Evolutionary conservation across 75 land plant species (phyloP), one percentile per base, ranked within the genome.

Genomic region (Cryptomeria japonica): DNA sequence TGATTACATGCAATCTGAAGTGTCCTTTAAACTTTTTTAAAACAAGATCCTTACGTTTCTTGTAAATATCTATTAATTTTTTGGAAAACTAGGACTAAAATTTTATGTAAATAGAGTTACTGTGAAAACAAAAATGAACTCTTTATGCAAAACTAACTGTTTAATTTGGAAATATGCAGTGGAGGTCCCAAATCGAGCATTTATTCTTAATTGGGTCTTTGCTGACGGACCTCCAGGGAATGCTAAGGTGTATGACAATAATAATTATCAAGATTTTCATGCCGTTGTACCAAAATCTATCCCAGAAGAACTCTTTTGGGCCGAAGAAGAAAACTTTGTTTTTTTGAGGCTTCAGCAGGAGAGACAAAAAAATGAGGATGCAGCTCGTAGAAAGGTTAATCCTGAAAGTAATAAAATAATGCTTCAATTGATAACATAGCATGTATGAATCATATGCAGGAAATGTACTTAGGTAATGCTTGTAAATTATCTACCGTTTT

Each of bases 161-260:
- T 41, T 44, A 82, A 46, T 46, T 85, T 56, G 86, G 41, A 39
- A 25, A 34, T 89, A 41, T 90, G 83, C 87, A 97, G 98, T 97
- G 91, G 85, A 82, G 85, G 93, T 97, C 36, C 99, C 97, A 56
- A 91, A 94, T 37, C 84, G 83, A 83, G 95, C 99, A 14, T 89
- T 90, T 88, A 92, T 97, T 3, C 90, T 97, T 87, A 93, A 97
- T 87, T 97, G 99, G 97, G 99, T 97, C 39, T 92, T 97, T 89
- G 96, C 99, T 86, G 96, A 97, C 93, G 99, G 99, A 34, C 95
- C 99, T 56, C 95, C 97, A 10, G 88, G 87, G 56, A 87, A 49
- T 55, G 99, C 99, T 16, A 89, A 12, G 31, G 79, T 92, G 37
- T 97, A 97, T 92, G 98, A 97, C 83, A 97, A 97, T 89, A 96